Base-by-base conservation (phyloP, 371 early-diverging fungal species). In the Basidiobolus meristosporus region DNA sequence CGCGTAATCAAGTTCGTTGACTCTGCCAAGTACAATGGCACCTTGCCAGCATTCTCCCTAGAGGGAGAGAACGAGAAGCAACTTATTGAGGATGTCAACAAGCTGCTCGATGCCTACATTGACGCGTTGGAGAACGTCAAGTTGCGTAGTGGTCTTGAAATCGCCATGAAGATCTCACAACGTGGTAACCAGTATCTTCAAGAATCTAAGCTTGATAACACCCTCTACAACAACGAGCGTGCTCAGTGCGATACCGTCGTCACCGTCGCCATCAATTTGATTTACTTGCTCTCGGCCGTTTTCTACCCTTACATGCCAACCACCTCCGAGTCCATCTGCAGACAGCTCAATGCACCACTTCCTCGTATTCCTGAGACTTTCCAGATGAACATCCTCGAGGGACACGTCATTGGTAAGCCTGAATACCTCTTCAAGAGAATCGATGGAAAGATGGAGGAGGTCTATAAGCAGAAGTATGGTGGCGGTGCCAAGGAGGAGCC, bases 131-230 rank as follows among this genome's bases (percentile, higher is more conserved):
- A 96, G 40, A 59, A 51, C 37, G 85, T 86, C 47, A 87, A 92
- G 53, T 55, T 98, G 31, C 73, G 90, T 42, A 54, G 63, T 14
- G 99, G 73, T n/a, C 62, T 99, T 23, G 58, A 69, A 42, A 52
- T 70, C 29, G 84, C 83, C 44, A 90, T 98, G 88, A 82, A 85
- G 42, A 84, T 99, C 42, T 90, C 91, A 18, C 77, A 82, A 5
- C 73, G 80, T 31, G 98, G 96, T 36, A 99, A 99, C 63, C 68
- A 59, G 42, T 98, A 95, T 57, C 63, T 99, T 29, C 98, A 98
- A 60, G 83, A 81, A 38, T 79, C 82, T 55, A 78, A 80, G 44
- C 63, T 90, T 36, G 90, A 89, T 59, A 91, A 90, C 57, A 57
- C 72, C 23, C 62, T 95, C 33, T 91, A 85, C 51, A 60, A 57